Evolutionary conservation across 2,329 filamentous ascomycete genomes (phyloP), one percentile per base, ranked within the genome.

Genomic region (Pestalotiopsis sp.): DNA sequence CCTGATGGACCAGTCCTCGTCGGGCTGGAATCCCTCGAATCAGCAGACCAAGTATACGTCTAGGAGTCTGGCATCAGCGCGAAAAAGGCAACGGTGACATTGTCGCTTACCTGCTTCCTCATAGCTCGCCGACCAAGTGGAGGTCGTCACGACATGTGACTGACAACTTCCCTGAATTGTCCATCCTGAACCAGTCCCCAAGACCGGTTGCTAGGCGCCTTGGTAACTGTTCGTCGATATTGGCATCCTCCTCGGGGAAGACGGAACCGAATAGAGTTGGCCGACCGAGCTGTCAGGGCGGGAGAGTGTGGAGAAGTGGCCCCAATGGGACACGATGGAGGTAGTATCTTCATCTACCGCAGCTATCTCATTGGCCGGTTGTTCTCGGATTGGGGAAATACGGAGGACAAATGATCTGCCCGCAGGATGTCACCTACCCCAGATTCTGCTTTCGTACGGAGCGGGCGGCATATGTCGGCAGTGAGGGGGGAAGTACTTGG

Each of bases 211-310:
- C 57, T 36, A 36, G 31, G 7, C 31, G 31, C 31, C 31, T 36
- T 36, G 31, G 31, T 36, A 36, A 4, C 25, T 7, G 6, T n/a
- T 27, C 20, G 17, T 27, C 23, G 6, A 17, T n/a, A 25, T 14
- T 59, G 36, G 31, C 7, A 36, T 36, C 9, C 12, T 39, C n/a
- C 20, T 64, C 61, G 61, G 61, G 61, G 61, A 64, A 64, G 36
- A 23, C 39, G 61, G 61, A 45, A 45, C 61, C 61, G 61, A 64
- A 64, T 39, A 49, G 61, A 64, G 25, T 64, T 64, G 27, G 17
- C 1, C 2, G 39, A 45, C 38, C 38, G 23, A 62, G 39, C 25
- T 64, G 39, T 25, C 41, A 45, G 49, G 38, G 36, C 41, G 39
- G 41, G 61, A 45, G 23, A 36, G 38, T 64, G 61, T 64, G 61